Conservation (phyloP, 257 asterid species). For the Thymus mandschuricus region DNA sequence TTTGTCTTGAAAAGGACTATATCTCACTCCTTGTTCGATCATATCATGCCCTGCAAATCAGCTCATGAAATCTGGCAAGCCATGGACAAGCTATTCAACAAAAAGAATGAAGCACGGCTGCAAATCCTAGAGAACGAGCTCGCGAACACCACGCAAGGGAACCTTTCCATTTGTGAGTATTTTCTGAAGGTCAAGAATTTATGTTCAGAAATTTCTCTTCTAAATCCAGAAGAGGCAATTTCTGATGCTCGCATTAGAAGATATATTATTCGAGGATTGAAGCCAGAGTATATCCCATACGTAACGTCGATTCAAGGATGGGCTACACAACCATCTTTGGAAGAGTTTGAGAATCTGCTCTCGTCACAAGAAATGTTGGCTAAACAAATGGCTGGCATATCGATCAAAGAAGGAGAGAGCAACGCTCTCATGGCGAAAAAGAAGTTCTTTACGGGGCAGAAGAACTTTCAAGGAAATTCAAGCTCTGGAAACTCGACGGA, state of each 20-base stretch:
- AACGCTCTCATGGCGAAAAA: background rate
- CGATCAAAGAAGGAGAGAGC: constrained; percentile 20
- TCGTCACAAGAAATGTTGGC: constrained; percentile 21
- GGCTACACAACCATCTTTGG: constrained; percentile 14
- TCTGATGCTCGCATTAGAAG: background rate
- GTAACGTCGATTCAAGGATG: constrained; percentile 24
- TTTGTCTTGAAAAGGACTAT: constrained; percentile 3
- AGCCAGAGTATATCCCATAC: background rate
- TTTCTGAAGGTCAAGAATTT: constrained; percentile 25
- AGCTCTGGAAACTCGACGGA: background rate
- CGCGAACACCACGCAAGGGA: constrained; percentile 7
- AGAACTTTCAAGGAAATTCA: too few relatives aligned
- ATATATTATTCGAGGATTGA: constrained; percentile 16
- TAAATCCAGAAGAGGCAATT: constrained; percentile 6
- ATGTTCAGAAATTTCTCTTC: constrained; percentile 21
- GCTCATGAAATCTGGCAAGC: constrained; percentile 2
- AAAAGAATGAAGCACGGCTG: constrained; percentile 7
- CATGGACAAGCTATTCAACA: constrained; percentile 8
- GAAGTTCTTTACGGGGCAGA: background rate
- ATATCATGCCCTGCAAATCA: constrained; percentile 9
- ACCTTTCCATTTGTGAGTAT: background rate
- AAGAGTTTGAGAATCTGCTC: constrained; percentile 8
- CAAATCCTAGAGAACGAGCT: constrained; percentile 12
- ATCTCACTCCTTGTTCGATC: constrained; percentile 9
- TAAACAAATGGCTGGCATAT: constrained; percentile 20